Base-by-base conservation (phyloP, 176 grass and related monocot genomes). In the Olyra latifolia region DNA sequence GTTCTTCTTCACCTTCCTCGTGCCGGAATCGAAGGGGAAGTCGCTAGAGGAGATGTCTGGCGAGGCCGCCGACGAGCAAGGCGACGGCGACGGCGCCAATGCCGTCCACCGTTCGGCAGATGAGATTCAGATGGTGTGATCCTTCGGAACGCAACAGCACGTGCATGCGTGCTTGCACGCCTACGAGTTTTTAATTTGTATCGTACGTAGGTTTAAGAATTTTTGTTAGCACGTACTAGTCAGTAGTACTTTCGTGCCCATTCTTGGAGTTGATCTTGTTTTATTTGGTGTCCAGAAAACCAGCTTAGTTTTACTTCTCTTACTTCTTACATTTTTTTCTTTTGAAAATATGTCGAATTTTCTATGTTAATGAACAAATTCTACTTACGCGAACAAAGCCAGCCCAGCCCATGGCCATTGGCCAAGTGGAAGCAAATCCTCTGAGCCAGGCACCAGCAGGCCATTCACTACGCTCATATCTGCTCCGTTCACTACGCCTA, bases 11-110 rank as follows among this genome's bases (percentile, higher is more conserved):
- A 93, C 91, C 24, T 84, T 93, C 42, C 79, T 93, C 54, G 83
- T 93, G 65, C 91, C 87, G 43, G 91, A 93, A 24, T 71, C 91
- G 3, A 93, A 89, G 54, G 91, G 91, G 48, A 89, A 72, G 63
- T 93, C 91, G 19, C 83, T 93, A 0, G 91, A 93, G 80, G 91
- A 93, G 74, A 67, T 87, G 45, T 76, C 91, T 8, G 80, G 72
- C 19, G 91, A 93, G 58, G 82, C 77, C 63, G 15, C 62, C 28
- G 69, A 82, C 4, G 56, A 87, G 44, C 56, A 78, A 60, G 28
- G 8, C 24, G 3, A 32, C n/a, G 70, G 58, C 17, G 4, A 73
- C 16, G 29, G 45, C 7, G 50, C 15, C 32, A 43, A 28, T 1
- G 8, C 28, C 42, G 68, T 27, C 57, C 69, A 3, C 23, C 32